Evolutionary conservation across 2,329 filamentous ascomycete species (phyloP), one percentile per base, ranked within the genome.

Genomic region (Fulvia fulva): DNA sequence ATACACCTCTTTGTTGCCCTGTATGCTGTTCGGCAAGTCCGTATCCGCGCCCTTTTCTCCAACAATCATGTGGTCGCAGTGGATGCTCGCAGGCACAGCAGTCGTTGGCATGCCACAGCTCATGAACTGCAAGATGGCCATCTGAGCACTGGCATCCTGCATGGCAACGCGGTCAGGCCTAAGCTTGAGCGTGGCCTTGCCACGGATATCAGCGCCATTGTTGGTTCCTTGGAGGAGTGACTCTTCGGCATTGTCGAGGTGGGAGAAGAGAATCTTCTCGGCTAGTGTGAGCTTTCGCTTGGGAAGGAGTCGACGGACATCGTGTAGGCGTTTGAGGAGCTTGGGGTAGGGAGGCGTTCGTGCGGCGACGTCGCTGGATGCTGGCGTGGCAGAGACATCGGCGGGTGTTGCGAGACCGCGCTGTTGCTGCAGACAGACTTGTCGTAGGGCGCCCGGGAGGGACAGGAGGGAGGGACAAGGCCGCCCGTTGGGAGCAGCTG

Each of bases 41-140:
- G 86, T 83, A 68, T 93, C 87, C 34, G 93, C 94, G 59, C 94
- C 94, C 72, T 87, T 89, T 76, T 95, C 88, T 57, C 93, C 94
- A 28, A 97, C 93, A 77, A 99, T 97, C 86, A 99, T 87, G 76
- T 99, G 94, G 78, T 99, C 94, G 77, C 94, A 99, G 79, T 99
- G 94, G 67, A 97, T 97, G 74, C 92, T 97, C 51, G 94, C 93
- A 11, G 94, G 94, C 51, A 99, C 93, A 9, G 92, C 92, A 1
- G 94, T 96, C 59, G 86, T 86, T 26, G 88, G 89, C 55, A 99
- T 82, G 56, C 91, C 90, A 76, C 94, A 99, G 26, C 90, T 90
- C 93, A 99, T 99, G 82, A 99, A 99, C 77, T 99, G 94, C 68
- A 99, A 80, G 64, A 99, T 80, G 1, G 94, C 94, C 94, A 99